Percentiles rank a stretch among this genome's conserved stretches.
These are phyloP conservation scores for Didymella sp. DNA, from an alignment of 2,329 filamentous ascomycete species.

Conservation along the genomic window DNA sequence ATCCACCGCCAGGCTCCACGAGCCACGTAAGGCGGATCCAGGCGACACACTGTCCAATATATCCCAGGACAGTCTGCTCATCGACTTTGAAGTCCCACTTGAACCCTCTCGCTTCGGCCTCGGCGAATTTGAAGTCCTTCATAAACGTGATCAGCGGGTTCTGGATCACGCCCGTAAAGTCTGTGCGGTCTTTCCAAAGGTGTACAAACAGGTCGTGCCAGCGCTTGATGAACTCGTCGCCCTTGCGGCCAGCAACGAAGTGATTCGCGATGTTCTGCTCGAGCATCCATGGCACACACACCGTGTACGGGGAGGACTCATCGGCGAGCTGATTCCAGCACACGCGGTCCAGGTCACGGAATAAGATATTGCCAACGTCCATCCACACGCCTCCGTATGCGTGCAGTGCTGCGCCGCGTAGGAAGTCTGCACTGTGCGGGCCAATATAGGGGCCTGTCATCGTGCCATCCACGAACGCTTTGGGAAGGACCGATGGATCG, in stretches of 20 bases:
- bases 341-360: conserved; percentile 45
- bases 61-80: neutral
- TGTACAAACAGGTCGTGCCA: neutral
- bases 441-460: conserved; percentile 29
- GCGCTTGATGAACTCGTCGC: neutral
- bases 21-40: conserved; percentile 48
- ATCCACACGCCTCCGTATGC: conserved; percentile 52
- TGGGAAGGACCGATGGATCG: neutral
- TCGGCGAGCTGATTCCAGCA: neutral
- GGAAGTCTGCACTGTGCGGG: conserved; percentile 57
- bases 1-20: conserved; percentile 35
- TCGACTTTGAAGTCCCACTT: neutral
- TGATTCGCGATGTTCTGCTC: neutral
- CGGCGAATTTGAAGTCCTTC: neutral
- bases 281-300: neutral
- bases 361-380: conserved; percentile 52
- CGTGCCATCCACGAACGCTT: neutral
- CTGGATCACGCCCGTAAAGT: neutral
- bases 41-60: conserved; percentile 34
- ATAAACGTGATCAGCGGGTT: neutral
- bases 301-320: neutral
- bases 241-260: neutral
- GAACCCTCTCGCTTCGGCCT: neutral
- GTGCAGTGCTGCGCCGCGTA: conserved; percentile 54
- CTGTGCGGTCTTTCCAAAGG: neutral